Conservation (phyloP, 768 basidiomycete species). For the Termitomyces sp. region DNA sequence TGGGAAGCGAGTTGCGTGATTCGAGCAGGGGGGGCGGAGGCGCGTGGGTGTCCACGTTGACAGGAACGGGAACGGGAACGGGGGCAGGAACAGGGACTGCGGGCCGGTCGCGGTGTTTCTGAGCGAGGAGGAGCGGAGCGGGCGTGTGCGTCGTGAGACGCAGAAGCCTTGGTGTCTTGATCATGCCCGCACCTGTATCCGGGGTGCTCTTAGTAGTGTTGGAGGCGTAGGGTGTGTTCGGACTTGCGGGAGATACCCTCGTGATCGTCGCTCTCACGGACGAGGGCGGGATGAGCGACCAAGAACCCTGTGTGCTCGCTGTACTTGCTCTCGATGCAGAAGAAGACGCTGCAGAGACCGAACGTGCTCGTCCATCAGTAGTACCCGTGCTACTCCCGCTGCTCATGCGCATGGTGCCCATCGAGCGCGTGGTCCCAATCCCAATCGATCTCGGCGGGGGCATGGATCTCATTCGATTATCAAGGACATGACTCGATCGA, state of each 20-base stretch:
- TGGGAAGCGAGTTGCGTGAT: conserved; percentile 10
- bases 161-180: neutral
- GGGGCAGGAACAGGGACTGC: neutral
- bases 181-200: neutral
- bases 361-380: neutral
- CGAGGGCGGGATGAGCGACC: neutral
- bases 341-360: neutral
- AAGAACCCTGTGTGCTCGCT: neutral
- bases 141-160: neutral
- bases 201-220: neutral
- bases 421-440: neutral
- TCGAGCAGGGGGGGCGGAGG: no score
- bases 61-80: neutral
- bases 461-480: no score
- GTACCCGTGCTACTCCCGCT: neutral
- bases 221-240: neutral
- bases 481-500: neutral
- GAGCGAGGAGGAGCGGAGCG: conserved; percentile 23
- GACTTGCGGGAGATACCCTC: neutral
- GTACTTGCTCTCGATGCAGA: neutral
- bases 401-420: neutral
- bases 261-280: neutral
- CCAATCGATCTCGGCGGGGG: neutral
- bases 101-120: neutral
- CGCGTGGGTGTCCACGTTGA: conserved; percentile 10